Evolutionary conservation across 768 basidiomycete species (phyloP).

Genomic region (Tylopilus subfusipes): DNA sequence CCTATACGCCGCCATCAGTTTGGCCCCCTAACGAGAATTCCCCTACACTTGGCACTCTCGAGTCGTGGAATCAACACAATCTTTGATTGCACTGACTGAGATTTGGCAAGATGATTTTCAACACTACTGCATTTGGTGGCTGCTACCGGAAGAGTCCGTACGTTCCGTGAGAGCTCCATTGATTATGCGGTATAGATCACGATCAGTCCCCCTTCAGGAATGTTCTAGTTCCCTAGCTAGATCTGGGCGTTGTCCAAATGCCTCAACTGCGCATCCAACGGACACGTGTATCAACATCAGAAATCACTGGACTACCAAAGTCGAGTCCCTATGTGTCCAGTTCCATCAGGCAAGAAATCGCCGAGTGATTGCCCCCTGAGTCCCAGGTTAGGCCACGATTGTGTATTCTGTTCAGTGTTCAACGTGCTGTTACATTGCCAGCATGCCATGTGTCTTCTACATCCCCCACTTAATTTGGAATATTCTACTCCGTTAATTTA

Average conservation of each 20-base stretch:
- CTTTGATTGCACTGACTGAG: constrained; percentile 23
- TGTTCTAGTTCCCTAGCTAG: constrained; percentile 17
- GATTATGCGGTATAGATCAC: constrained; percentile 24
- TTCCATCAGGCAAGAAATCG: constrained; percentile 15
- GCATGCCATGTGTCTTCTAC: constrained; percentile 12
- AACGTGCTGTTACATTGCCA: constrained; percentile 27
- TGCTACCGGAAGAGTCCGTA: constrained; percentile 22
- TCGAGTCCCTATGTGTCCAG: constrained; percentile 13
- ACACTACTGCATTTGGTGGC: constrained; percentile 13
- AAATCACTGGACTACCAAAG: constrained; percentile 7
- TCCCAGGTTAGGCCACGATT: constrained; percentile 10
- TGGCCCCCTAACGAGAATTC: constrained; percentile 1
- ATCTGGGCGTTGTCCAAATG: constrained; percentile 22
- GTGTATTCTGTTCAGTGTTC: not conserved
- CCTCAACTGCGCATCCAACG: constrained; percentile 11
- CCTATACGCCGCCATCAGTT: constrained; percentile 2
- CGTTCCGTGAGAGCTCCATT: constrained; percentile 25
- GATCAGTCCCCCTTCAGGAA: constrained; percentile 18
- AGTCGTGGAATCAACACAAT: constrained; percentile 20
- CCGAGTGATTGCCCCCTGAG: constrained; percentile 18
- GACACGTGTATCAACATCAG: constrained; percentile 26
- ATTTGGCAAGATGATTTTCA: constrained; percentile 24
- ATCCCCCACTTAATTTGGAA: constrained; percentile 13
- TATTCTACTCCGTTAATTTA: constrained; percentile 15
- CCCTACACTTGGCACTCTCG: constrained; percentile 5